Conservation (phyloP, 495 filamentous ascomycete species). For the Hypoxylon perforatum region DNA sequence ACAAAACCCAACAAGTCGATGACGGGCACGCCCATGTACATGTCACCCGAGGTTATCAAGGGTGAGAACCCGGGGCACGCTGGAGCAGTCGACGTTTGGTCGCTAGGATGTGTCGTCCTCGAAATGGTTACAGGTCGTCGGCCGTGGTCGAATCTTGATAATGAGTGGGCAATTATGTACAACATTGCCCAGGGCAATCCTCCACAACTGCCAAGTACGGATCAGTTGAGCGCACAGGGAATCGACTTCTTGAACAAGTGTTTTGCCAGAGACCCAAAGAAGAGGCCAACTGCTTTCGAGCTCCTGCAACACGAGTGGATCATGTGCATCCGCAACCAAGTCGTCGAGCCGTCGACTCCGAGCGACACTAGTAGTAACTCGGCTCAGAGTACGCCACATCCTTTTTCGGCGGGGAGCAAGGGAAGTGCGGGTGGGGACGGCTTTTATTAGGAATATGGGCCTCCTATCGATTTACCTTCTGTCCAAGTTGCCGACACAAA, state of each 20-base stretch:
- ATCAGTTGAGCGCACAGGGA: constrained; percentile 85
- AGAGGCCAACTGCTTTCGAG: constrained; percentile 84
- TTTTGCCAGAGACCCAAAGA: constrained; percentile 86
- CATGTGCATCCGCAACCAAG: constrained; percentile 66
- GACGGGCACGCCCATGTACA: constrained; percentile 99
- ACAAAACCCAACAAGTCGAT: constrained; percentile 87
- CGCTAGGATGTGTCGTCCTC: constrained; percentile 93
- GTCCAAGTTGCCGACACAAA: constrained; percentile 24
- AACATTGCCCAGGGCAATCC: constrained; percentile 97
- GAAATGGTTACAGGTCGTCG: constrained; percentile 97
- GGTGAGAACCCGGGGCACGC: constrained; percentile 78
- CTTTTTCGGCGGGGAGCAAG: constrained; percentile 35
- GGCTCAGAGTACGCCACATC: constrained; percentile 51
- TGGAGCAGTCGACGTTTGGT: constrained; percentile 97
- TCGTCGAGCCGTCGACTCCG: constrained; percentile 65
- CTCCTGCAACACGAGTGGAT: constrained; percentile 98
- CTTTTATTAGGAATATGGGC: constrained; percentile 45
- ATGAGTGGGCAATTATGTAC: constrained; percentile 99
- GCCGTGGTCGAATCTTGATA: constrained; percentile 97
- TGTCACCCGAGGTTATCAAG: constrained; percentile 98
- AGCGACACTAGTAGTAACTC: constrained; percentile 58
- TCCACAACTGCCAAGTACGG: constrained; percentile 80
- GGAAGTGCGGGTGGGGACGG: constrained; percentile 42
- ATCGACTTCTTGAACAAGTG: constrained; percentile 90
- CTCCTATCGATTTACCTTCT: constrained; percentile 33